Conservation (phyloP, 345 rosid genomes). For the Dipteronia dyeriana region DNA sequence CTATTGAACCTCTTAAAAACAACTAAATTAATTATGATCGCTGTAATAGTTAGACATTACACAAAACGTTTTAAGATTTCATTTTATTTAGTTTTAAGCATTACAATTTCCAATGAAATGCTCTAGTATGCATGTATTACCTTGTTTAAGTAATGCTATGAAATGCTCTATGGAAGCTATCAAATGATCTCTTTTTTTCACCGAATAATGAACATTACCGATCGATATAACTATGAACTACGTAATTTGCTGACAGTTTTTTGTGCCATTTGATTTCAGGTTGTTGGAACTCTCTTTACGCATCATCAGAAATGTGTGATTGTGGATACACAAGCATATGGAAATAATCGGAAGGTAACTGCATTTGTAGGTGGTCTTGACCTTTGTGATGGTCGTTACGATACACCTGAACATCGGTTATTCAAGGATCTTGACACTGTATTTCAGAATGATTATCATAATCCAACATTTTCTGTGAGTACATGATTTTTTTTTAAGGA, state of each 20-base stretch:
- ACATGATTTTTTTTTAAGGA: not conserved
- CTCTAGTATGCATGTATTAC: not conserved
- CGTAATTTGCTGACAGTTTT: not conserved
- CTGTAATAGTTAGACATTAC: too few species aligned
- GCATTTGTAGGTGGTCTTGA: conserved; percentile 72
- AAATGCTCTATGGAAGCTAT: not conserved
- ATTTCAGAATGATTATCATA: conserved; percentile 53
- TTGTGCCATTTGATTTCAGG: conserved; percentile 37
- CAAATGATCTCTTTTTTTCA: not conserved
- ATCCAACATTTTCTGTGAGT: conserved; percentile 72
- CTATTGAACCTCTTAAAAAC: too few species aligned
- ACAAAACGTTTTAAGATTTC: too few species aligned
- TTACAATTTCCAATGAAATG: not conserved
- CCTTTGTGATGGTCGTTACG: conserved; percentile 82
- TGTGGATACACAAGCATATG: conserved; percentile 65
- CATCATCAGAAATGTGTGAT: conserved; percentile 81
- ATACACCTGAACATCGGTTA: conserved; percentile 67
- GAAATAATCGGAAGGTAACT: conserved; percentile 59
- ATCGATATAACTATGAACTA: not conserved
- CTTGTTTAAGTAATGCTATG: too few species aligned
- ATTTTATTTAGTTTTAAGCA: too few species aligned
- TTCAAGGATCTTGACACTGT: conserved; percentile 58
- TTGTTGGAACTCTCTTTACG: conserved; percentile 70
- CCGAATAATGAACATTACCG: not conserved
- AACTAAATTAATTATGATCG: not conserved